Percentiles rank a stretch among this genome's conserved stretches.
These are phyloP conservation scores for Irineochytrium annulatum DNA, from an alignment of 192 early-diverging fungal genomes.

Conservation along the genomic window DNA sequence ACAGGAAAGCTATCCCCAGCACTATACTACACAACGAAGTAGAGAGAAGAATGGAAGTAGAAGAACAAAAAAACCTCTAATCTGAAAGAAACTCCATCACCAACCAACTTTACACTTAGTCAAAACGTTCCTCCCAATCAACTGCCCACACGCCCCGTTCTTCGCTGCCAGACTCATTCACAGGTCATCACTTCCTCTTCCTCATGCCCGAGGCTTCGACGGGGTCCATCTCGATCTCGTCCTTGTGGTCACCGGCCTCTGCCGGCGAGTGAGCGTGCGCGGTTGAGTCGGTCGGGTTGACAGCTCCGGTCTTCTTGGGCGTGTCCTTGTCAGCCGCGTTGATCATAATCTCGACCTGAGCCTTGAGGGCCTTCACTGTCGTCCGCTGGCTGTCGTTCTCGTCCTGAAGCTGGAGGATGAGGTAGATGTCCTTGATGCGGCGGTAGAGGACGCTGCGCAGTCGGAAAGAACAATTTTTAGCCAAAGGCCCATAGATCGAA, in stretches of 20 bases:
- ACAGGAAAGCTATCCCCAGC: too few species aligned
- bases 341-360: conserved; percentile 19
- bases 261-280: conserved; percentile 1
- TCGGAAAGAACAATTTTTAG: background rate
- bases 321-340: conserved; percentile 2
- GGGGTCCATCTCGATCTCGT: background rate
- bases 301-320: conserved; percentile 12
- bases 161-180: too few species aligned
- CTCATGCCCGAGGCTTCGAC: conserved; percentile 13
- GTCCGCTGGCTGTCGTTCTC: conserved; percentile 6
- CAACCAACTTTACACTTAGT: too few species aligned
- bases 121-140: too few species aligned
- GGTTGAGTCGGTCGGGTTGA: too few species aligned
- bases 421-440: conserved; percentile 43
- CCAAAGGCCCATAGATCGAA: conserved; percentile 1
- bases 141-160: too few species aligned
- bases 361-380: conserved; percentile 19
- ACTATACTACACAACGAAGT: too few species aligned
- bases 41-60: too few species aligned
- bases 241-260: background rate
- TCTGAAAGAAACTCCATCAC: too few species aligned
- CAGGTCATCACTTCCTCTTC: conserved; percentile 22
- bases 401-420: conserved; percentile 23
- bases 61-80: too few species aligned
- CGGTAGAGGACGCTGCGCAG: conserved; percentile 35